A percentile compares a stretch with the other conserved stretches of the same genome.
These are phyloP conservation scores for Trichoderma atrobrunneum DNA, from an alignment of 2,329 filamentous ascomycete species.

Conservation along the genomic window DNA sequence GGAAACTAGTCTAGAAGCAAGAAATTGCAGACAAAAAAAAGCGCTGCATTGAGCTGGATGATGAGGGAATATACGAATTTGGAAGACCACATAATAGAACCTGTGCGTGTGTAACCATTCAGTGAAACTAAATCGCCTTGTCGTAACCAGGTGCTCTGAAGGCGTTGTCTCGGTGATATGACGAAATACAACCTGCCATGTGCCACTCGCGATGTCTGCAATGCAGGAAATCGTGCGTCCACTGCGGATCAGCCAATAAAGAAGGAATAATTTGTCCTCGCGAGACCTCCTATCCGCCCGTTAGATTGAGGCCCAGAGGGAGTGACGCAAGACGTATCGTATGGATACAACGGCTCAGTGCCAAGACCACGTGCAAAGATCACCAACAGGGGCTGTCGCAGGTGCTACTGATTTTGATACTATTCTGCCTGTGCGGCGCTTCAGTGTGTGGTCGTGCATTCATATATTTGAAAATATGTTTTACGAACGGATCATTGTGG, in stretches of 20 bases:
- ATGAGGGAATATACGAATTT: background rate
- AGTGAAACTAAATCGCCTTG: background rate
- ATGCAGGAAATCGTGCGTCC: background rate
- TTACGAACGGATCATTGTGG: background rate
- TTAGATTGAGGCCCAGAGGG: conserved; percentile 1
- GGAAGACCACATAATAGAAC: background rate
- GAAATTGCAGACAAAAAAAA: background rate
- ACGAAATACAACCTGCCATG: background rate
- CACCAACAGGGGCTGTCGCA: background rate
- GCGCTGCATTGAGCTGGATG: background rate
- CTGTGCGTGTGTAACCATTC: background rate
- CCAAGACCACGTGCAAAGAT: conserved; percentile 7
- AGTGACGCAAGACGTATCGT: background rate
- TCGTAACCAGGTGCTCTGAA: background rate
- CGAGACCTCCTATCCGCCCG: conserved; percentile 11
- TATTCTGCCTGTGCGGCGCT: background rate
- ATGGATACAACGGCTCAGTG: background rate
- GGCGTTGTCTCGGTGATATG: background rate
- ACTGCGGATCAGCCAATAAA: background rate
- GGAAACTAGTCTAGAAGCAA: background rate
- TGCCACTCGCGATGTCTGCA: background rate
- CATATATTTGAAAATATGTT: background rate
- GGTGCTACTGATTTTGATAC: background rate
- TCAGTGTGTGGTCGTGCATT: background rate
- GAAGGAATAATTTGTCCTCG: background rate